phyloP scores from a whole-genome alignment of 164 flowering plant species.

The Piper betle region DNA sequence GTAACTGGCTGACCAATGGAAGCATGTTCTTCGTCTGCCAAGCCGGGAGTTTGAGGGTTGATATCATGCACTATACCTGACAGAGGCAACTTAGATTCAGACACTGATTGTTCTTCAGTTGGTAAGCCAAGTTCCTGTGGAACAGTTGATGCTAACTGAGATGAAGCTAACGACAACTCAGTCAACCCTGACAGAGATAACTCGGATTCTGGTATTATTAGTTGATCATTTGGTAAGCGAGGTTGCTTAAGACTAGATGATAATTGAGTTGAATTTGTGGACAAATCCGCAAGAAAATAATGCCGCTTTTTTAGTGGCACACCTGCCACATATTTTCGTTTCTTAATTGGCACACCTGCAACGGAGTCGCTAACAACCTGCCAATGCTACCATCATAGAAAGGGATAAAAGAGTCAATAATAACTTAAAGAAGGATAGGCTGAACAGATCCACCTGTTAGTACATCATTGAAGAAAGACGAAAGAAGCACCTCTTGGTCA shows the following conservation, averaged over 20 bases:
- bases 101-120: slow-evolving; percentile 13
- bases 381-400: slow-evolving; percentile 31
- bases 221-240: slow-evolving; percentile 14
- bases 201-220: slow-evolving; percentile 6
- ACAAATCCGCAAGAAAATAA: slow-evolving; percentile 19
- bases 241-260: slow-evolving; percentile 8
- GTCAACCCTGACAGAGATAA: slow-evolving; percentile 14
- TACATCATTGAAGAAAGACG: background rate
- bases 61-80: background rate
- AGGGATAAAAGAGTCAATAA: slow-evolving; percentile 7
- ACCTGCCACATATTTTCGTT: slow-evolving; percentile 36
- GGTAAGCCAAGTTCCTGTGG: slow-evolving; percentile 9
- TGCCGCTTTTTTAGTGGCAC: slow-evolving; percentile 57
- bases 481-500: background rate
- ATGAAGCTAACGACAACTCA: slow-evolving; percentile 24
- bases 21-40: background rate
- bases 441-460: background rate
- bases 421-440: background rate
- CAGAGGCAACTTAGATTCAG: slow-evolving; percentile 10
- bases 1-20: background rate
- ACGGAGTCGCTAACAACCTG: slow-evolving; percentile 24
- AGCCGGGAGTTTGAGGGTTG: background rate
- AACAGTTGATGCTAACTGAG: slow-evolving; percentile 12
- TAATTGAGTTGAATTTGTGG: slow-evolving; percentile 27
- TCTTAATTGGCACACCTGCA: slow-evolving; percentile 51